Evolutionary conservation across 2,329 filamentous ascomycete genomes (phyloP), one percentile per base, ranked within the genome.

Genomic region (Periconia sp.): DNA sequence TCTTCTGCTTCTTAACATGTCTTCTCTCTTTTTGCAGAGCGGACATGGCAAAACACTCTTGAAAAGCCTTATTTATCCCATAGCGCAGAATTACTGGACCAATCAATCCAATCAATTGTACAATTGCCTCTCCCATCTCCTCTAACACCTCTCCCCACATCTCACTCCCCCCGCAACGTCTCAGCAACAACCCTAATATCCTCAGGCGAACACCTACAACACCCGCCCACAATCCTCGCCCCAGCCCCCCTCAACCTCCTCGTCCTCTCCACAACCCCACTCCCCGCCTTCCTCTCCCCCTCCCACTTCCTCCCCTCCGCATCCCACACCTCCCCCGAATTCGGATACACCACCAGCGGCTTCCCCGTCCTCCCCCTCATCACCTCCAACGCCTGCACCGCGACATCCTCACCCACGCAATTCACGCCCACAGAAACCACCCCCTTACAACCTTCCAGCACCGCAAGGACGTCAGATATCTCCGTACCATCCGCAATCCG

Each of bases 291-390:
- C 43, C 61, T 57, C 20, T 61, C 54, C 3, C 71, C 71, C 15
- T 65, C 59, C 73, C 73, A 75, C 20, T 61, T 61, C 49, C 77
- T 70, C 11, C 62, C 72, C 49, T 61, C 62, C 6, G 77, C 75
- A 63, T 80, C 74, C 71, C 74, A 81, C 23, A 63, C 62, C 61
- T 80, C 78, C 2, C 78, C 78, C 3, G 76, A 79, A 47, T 81
- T 80, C 0, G 78, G 76, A 62, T 80, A 80, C 17, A 69, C 62
- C 15, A 76, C 55, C 41, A 78, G 55, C 10, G 72, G 69, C 46
- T 72, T 68, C 27, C 60, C 58, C 18, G 75, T 71, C 23, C 68
- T 45, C 15, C 58, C 52, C 15, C 52, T 56, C 30, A 79, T 53
- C 13, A 60, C 59, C 44, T 65, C 54, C 40, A 79, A 52, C 5